Conservation (phyloP, 2,329 filamentous ascomycete species). For the Aspergillus sergii region DNA sequence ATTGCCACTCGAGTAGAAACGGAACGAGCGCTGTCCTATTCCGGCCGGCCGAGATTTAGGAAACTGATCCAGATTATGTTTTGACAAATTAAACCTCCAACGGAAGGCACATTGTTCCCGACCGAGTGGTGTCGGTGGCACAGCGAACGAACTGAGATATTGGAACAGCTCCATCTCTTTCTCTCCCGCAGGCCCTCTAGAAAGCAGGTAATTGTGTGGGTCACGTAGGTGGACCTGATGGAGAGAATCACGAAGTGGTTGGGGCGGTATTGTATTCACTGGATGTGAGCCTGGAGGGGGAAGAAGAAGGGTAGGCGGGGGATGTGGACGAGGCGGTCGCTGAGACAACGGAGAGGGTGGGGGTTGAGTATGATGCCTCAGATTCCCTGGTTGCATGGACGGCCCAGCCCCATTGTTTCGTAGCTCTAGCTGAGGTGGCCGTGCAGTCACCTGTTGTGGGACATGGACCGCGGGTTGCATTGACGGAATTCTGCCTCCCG, state of each 20-base stretch:
- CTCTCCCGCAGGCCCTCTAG: conserved; percentile 20
- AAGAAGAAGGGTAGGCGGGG: conserved; percentile 28
- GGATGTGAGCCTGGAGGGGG: conserved; percentile 37
- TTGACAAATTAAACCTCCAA: conserved; percentile 41
- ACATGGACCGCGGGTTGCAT: background rate
- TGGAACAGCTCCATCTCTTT: conserved; percentile 37
- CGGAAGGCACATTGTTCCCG: conserved; percentile 26
- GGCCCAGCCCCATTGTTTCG: background rate
- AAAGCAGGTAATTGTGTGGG: conserved; percentile 46
- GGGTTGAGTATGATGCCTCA: background rate
- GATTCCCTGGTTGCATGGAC: background rate
- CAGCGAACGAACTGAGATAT: conserved; percentile 35
- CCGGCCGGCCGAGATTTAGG: conserved; percentile 21
- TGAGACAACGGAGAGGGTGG: background rate
- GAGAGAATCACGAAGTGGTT: conserved; percentile 53
- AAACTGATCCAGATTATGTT: conserved; percentile 35
- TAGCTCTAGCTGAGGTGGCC: background rate
- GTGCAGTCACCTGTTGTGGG: background rate
- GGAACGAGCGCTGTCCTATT: conserved; percentile 29
- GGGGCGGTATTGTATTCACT: conserved; percentile 44
- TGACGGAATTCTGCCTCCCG: background rate
- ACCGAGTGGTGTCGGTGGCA: conserved; percentile 35
- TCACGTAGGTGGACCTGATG: conserved; percentile 63
- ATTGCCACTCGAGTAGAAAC: conserved; percentile 53
- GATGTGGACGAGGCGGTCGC: background rate